A percentile compares a stretch with the other conserved stretches of the same genome.
Conservation (phyloP, 495 filamentous ascomycete species). For the Penicillium dipodomyicola region DNA sequence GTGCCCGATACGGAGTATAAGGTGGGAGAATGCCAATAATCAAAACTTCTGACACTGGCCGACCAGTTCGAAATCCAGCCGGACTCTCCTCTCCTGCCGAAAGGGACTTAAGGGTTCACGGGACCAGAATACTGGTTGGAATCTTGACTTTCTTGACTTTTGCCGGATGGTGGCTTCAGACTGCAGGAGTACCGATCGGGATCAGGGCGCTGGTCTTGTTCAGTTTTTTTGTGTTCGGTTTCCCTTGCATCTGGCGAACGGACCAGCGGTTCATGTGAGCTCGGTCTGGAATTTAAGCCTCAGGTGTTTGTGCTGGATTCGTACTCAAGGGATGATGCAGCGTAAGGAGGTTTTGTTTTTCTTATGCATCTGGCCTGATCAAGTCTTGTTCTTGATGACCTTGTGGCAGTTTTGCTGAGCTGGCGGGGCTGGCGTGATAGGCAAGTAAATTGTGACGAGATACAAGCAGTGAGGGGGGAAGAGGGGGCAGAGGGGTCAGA, state of each 20-base stretch:
- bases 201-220: not conserved
- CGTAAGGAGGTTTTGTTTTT: conserved; percentile 15
- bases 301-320: not conserved
- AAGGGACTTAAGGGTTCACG: not conserved
- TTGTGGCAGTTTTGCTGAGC: not conserved
- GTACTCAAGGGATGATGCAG: conserved; percentile 17
- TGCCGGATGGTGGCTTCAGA: not conserved
- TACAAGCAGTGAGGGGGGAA: not conserved
- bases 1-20: not conserved
- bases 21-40: not conserved
- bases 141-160: not conserved
- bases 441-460: not conserved
- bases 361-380: conserved; percentile 7
- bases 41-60: not conserved
- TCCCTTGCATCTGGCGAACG: conserved; percentile 24
- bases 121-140: not conserved
- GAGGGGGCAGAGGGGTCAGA: not conserved
- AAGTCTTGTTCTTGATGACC: not conserved
- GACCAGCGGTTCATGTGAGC: conserved; percentile 26
- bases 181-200: conserved; percentile 12
- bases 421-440: not conserved
- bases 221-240: not conserved
- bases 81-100: not conserved
- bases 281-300: not conserved
- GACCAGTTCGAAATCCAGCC: not conserved